Conservation (phyloP, 2,329 filamentous ascomycete species). For the Aulographum hederae region DNA sequence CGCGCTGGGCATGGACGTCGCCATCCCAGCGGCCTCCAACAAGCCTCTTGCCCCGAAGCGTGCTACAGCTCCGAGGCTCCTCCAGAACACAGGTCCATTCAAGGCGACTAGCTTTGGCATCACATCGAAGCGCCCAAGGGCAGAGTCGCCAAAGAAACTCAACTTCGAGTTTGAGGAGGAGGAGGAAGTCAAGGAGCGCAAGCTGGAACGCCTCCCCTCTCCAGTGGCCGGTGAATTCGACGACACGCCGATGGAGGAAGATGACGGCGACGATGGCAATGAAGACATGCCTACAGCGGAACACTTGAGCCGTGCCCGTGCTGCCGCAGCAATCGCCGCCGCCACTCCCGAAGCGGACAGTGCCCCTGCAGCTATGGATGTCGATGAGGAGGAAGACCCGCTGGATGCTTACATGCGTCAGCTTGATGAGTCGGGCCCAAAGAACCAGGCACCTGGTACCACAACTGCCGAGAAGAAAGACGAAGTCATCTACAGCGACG, state of each 20-base stretch:
- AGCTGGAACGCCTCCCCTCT: constrained; percentile 76
- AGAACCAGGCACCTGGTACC: constrained; percentile 7
- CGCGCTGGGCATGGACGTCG: constrained; percentile 36
- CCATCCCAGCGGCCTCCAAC: constrained; percentile 22
- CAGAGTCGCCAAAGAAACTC: constrained; percentile 50
- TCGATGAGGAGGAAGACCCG: constrained; percentile 41
- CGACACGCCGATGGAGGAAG: constrained; percentile 28
- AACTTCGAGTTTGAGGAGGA: constrained; percentile 73
- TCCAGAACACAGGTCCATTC: constrained; percentile 45
- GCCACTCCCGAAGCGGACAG: not conserved
- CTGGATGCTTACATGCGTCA: constrained; percentile 94
- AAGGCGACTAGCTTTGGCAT: constrained; percentile 79
- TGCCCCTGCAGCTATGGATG: constrained; percentile 14
- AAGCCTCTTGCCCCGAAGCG: constrained; percentile 17
- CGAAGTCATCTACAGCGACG: constrained; percentile 74
- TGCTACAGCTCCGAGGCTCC: constrained; percentile 24
- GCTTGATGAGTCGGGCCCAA: constrained; percentile 29
- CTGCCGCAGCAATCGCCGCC: constrained; percentile 52
- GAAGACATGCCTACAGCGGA: constrained; percentile 68
- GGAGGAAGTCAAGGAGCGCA: constrained; percentile 71
- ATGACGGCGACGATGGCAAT: constrained; percentile 45
- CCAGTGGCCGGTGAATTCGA: constrained; percentile 44
- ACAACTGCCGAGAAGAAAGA: constrained; percentile 29
- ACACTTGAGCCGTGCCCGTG: no score
- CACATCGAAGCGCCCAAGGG: constrained; percentile 45